Conservation (phyloP, 2,329 filamentous ascomycete species). For the Phialemoniopsis sp. region DNA sequence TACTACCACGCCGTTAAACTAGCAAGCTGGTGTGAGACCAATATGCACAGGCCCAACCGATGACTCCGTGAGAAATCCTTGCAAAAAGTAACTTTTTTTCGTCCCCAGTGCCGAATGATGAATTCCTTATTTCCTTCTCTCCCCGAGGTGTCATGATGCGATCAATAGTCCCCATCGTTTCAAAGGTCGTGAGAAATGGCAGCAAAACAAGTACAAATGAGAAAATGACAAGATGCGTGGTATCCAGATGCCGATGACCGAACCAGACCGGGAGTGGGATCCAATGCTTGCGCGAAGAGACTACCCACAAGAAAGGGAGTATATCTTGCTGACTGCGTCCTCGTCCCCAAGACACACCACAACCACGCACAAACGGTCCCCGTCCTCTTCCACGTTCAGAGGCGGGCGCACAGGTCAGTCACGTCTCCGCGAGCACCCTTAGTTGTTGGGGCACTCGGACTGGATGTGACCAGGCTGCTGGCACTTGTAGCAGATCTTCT, state of each 20-base stretch:
- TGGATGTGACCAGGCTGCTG: constrained; percentile 83
- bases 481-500: constrained; percentile 99
- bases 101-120: too few species aligned
- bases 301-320: constrained; percentile 19
- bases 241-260: constrained; percentile 24
- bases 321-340: constrained; percentile 18
- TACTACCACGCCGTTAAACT: too few species aligned
- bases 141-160: constrained; percentile 11
- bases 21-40: too few species aligned
- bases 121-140: too few species aligned
- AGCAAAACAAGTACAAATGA: constrained; percentile 8
- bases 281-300: constrained; percentile 17
- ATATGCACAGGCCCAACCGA: too few species aligned
- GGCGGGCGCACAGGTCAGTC: background rate
- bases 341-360: background rate
- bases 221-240: constrained; percentile 12
- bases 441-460: constrained; percentile 85
- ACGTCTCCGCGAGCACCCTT: constrained; percentile 16
- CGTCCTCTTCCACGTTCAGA: constrained; percentile 2
- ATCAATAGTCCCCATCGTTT: constrained; percentile 4
- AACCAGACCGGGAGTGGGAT: constrained; percentile 20
- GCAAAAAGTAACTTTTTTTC: too few species aligned
- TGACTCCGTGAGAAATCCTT: too few species aligned
- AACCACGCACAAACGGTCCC: constrained; percentile 6
- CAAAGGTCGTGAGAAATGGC: constrained; percentile 2